These are phyloP conservation scores for Silene conica DNA, from an alignment of 148 eudicot species.

Conservation along the genomic window DNA sequence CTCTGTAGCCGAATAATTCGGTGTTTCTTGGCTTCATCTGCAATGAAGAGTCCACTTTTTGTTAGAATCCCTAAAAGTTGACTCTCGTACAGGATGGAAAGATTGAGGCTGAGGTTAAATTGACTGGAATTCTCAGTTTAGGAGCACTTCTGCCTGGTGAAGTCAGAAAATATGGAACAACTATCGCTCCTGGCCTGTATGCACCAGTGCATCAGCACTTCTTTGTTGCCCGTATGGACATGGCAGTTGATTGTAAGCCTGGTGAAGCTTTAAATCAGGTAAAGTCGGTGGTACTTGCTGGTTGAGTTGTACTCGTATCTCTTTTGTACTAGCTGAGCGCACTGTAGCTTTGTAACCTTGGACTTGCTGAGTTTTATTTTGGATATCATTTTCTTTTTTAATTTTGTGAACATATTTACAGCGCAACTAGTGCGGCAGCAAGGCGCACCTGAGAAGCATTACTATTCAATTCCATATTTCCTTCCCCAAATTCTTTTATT, in stretches of 20 bases:
- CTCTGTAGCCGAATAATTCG: background rate
- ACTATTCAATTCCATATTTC: no score
- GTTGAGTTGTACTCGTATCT: background rate
- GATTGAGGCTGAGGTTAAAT: slow-evolving; percentile 96
- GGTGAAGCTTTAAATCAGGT: slow-evolving; percentile 98
- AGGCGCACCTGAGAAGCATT: no score
- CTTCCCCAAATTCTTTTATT: no score
- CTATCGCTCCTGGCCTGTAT: slow-evolving; percentile 94
- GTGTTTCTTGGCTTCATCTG: background rate
- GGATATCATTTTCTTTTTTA: no score
- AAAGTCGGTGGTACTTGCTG: slow-evolving; percentile 1
- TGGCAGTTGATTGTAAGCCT: slow-evolving; percentile 95
- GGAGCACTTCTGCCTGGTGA: slow-evolving; percentile 96
- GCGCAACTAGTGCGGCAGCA: no score
- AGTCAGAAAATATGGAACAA: slow-evolving; percentile 90
- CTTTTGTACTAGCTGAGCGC: background rate
- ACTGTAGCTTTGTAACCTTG: no score
- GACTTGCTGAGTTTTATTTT: no score
- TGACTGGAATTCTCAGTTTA: slow-evolving; percentile 93
- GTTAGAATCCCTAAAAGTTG: slow-evolving; percentile 5
- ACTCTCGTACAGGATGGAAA: slow-evolving; percentile 72
- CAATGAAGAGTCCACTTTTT: background rate
- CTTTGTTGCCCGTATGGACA: slow-evolving; percentile 99
- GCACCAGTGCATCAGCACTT: slow-evolving; percentile 99
- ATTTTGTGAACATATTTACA: no score